Conservation (phyloP, 2,329 filamentous ascomycete species). For the Sporothrix schenckii region DNA sequence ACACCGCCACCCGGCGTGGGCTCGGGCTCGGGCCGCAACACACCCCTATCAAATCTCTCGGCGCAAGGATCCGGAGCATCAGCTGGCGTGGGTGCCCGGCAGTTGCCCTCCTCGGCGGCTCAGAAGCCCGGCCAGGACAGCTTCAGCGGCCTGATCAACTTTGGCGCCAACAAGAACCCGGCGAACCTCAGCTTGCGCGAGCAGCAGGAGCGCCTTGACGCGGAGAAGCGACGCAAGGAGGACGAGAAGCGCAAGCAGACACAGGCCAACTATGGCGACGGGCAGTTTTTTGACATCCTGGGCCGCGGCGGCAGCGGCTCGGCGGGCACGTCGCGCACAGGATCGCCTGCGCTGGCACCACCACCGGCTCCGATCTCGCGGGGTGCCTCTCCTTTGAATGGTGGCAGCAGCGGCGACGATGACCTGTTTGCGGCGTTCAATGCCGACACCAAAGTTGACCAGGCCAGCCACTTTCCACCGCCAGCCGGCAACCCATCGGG, state of each 20-base stretch:
- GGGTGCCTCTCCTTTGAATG: constrained; percentile 38
- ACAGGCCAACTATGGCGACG: constrained; percentile 76
- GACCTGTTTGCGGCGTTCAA: constrained; percentile 70
- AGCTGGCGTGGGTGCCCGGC: constrained; percentile 43
- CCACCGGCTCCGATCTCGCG: constrained; percentile 36
- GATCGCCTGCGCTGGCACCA: constrained; percentile 48
- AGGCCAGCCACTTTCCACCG: constrained; percentile 64
- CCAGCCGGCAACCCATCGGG: constrained; percentile 48
- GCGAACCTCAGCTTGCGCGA: constrained; percentile 78
- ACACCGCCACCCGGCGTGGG: constrained; percentile 56
- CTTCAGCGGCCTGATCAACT: constrained; percentile 75
- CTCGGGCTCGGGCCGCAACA: constrained; percentile 60
- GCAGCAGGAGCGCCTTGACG: constrained; percentile 69
- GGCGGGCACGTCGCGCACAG: constrained; percentile 52
- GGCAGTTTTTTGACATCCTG: constrained; percentile 74
- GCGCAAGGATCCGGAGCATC: constrained; percentile 51
- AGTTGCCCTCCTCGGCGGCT: constrained; percentile 41
- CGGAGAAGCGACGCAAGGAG: constrained; percentile 71
- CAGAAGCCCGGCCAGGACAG: constrained; percentile 66
- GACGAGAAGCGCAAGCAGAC: constrained; percentile 71
- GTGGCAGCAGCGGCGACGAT: constrained; percentile 52
- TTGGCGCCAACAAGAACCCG: constrained; percentile 59
- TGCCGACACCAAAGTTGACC: constrained; percentile 67
- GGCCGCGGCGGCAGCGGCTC: constrained; percentile 51
- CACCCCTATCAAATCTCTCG: constrained; percentile 58